These are phyloP conservation scores for Daldinia grandis DNA, from an alignment of 495 filamentous ascomycete species.

Conservation along the genomic window DNA sequence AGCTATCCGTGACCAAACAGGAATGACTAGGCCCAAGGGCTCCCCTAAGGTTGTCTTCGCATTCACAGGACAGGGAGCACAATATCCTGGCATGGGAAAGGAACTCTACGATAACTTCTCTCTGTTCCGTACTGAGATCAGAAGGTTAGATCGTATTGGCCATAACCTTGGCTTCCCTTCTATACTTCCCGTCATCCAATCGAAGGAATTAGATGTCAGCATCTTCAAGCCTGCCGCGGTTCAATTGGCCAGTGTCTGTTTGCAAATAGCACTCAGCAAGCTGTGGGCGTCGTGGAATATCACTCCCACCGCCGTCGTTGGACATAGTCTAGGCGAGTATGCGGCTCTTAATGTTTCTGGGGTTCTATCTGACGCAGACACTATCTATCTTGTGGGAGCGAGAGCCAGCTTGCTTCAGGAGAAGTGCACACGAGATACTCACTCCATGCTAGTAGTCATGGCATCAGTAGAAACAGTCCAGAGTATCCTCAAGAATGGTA, in stretches of 20 bases:
- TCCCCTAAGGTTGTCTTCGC: slow-evolving; percentile 46
- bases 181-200: slow-evolving; percentile 62
- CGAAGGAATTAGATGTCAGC: slow-evolving; percentile 49
- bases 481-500: slow-evolving; percentile 15
- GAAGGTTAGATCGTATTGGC: slow-evolving; percentile 66
- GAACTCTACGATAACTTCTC: slow-evolving; percentile 64
- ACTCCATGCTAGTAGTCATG: slow-evolving; percentile 62
- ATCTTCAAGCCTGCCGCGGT: slow-evolving; percentile 66
- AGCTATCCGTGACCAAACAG: not conserved
- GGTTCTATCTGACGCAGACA: slow-evolving; percentile 69
- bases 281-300: slow-evolving; percentile 74
- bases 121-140: slow-evolving; percentile 65
- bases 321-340: slow-evolving; percentile 79
- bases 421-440: slow-evolving; percentile 66
- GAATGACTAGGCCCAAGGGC: slow-evolving; percentile 17
- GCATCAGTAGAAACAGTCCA: slow-evolving; percentile 29
- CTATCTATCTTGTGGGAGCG: slow-evolving; percentile 72
- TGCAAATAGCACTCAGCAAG: slow-evolving; percentile 75
- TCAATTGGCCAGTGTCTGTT: slow-evolving; percentile 70
- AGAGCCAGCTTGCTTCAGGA: slow-evolving; percentile 69
- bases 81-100: slow-evolving; percentile 64
- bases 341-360: slow-evolving; percentile 74
- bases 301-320: slow-evolving; percentile 70
- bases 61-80: slow-evolving; percentile 53
- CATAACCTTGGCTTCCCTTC: slow-evolving; percentile 65